Evolutionary conservation across 2,329 filamentous ascomycete species (phyloP), one percentile per base, ranked within the genome.

Genomic region (Ophiostoma pallidulum): DNA sequence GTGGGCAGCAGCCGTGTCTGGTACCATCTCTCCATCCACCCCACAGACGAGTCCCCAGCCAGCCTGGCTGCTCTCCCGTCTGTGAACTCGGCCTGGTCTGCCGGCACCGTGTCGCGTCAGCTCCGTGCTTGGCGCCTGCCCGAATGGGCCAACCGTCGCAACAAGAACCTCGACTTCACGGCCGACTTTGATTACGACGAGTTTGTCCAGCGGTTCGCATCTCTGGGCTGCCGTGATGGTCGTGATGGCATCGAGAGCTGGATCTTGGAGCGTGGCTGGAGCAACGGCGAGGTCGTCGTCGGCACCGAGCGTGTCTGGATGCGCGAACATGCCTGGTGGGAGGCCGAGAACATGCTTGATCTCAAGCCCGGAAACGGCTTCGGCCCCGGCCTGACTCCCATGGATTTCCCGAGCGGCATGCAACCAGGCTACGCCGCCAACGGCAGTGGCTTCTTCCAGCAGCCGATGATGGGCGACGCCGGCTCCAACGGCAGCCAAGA

Each of bases 181-280:
- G 88, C 90, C 1, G 92, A 98, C 60, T 98, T 97, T 56, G 92
- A 98, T 58, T 71, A 90, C 5, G 87, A 95, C 14, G 92, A 98
- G 62, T 97, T 98, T 58, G 77, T 82, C 18, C 80, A 83, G 56
- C 81, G 92, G 38, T 98, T 96, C 62, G 73, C 80, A 5, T 72
- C 78, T 6, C 75, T 98, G 0, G 92, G 92, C 13, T 98, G 92
- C 64, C 79, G 83, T 57, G 88, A 94, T 54, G 92, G 92, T 48
- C 81, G 80, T 53, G 92, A 98, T 53, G 92, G 91, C 41, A 89
- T 96, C 45, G 88, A 97, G 61, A 94, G 78, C 58, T 98, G 91
- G 88, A 75, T 94, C 49, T 75, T 97, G 42, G 90, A 97, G 66
- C 82, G 92, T 50, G 92, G 92, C 2, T 98, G 92, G 92, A 96